phyloP scores from a whole-genome alignment of 169 alveolate genomes.

The Haemoproteus tartakovskyi region DNA sequence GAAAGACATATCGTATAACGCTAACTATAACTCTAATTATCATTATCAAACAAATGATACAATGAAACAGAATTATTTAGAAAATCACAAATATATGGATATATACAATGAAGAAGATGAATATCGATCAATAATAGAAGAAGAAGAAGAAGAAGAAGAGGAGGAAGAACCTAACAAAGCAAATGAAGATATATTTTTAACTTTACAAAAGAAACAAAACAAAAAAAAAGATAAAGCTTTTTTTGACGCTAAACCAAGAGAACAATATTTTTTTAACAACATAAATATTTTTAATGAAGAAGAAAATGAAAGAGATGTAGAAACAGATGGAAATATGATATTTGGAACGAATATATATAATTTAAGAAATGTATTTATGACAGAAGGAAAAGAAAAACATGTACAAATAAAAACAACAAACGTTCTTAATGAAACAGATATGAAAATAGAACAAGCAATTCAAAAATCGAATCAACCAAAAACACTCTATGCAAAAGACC shows the following conservation, averaged over 20 bases:
- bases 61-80: too few relatives aligned
- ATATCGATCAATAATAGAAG: background rate
- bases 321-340: conserved; percentile 15
- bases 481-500: background rate
- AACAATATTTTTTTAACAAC: conserved; percentile 59
- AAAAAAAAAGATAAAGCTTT: conserved; percentile 5
- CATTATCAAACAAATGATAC: background rate
- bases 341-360: conserved; percentile 60
- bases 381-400: background rate
- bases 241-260: conserved; percentile 13
- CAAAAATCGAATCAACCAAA: too few relatives aligned
- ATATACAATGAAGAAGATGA: background rate
- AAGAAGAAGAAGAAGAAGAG: background rate
- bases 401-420: background rate
- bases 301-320: conserved; percentile 14
- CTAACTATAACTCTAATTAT: background rate
- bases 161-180: background rate
- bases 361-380: conserved; percentile 31
- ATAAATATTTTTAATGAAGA: conserved; percentile 54
- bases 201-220: conserved; percentile 36
- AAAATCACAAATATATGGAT: background rate
- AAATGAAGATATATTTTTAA: conserved; percentile 53
- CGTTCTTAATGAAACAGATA: background rate
- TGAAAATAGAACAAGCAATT: background rate
- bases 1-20: background rate